Evolutionary conservation across 2,329 filamentous ascomycete genomes (phyloP).

Genomic region (Cyclaneusma minus): DNA sequence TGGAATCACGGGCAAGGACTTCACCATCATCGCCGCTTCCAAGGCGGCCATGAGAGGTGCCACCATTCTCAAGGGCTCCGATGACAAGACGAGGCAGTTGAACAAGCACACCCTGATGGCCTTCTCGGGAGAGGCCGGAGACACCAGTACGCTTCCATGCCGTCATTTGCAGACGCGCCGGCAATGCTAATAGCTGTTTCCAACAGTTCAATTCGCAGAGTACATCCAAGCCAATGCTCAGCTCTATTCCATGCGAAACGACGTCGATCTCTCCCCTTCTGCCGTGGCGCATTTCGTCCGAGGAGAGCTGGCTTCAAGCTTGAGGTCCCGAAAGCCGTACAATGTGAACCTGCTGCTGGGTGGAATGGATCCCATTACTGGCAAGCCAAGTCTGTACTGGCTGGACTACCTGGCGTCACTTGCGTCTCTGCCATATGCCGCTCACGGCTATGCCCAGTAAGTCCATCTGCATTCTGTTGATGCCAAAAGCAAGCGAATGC

Average conservation of each 20-base stretch:
- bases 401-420: conserved; percentile 87
- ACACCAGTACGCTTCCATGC: conserved; percentile 51
- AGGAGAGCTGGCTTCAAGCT: conserved; percentile 76
- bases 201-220: conserved; percentile 89
- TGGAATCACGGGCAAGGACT: conserved; percentile 98
- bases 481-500: neutral
- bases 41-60: conserved; percentile 97
- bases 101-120: conserved; percentile 94
- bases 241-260: conserved; percentile 97
- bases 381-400: conserved; percentile 91
- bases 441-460: conserved; percentile 94
- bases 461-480: conserved; percentile 17
- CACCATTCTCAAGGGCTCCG: conserved; percentile 83
- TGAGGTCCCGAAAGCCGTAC: conserved; percentile 88
- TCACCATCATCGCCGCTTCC: conserved; percentile 91
- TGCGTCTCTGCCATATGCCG: conserved; percentile 83
- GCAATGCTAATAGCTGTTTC: conserved; percentile 4
- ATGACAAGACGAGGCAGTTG: conserved; percentile 88
- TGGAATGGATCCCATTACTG: conserved; percentile 80
- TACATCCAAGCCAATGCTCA: conserved; percentile 98
- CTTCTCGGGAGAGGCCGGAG: conserved; percentile 89
- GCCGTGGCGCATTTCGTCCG: conserved; percentile 89
- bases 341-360: conserved; percentile 93
- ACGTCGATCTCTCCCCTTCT: conserved; percentile 76
- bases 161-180: neutral